Evolutionary conservation across 1,139 yeast species (phyloP).

Genomic region (Hanseniaspora gamundiae): DNA sequence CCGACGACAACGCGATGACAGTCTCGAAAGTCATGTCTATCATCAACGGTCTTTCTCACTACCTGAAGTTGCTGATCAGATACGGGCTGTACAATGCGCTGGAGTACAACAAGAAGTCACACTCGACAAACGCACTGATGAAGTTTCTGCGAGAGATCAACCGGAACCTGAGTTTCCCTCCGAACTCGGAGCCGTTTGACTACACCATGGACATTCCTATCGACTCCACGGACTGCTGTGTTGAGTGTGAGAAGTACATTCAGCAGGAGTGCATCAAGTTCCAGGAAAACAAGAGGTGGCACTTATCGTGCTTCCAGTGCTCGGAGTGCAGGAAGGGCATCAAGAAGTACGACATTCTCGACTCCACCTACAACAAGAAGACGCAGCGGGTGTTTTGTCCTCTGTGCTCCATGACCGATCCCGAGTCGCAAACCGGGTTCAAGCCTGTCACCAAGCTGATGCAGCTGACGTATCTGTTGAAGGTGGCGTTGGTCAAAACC

Average conservation of each 20-base stretch:
- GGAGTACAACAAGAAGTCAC: slow-evolving; percentile 46
- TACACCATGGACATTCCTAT: slow-evolving; percentile 38
- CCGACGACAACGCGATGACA: slow-evolving; percentile 17
- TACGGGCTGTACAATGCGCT: slow-evolving; percentile 70
- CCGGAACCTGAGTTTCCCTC: slow-evolving; percentile 32
- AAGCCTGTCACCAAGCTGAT: slow-evolving; percentile 50
- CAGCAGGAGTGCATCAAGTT: slow-evolving; percentile 67
- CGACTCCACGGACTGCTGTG: slow-evolving; percentile 71
- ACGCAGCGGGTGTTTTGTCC: slow-evolving; percentile 39
- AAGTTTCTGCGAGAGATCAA: slow-evolving; percentile 44
- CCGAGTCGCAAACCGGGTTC: slow-evolving; percentile 45
- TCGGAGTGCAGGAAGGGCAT: slow-evolving; percentile 36
- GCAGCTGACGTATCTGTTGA: slow-evolving; percentile 65
- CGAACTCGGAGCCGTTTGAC: slow-evolving; percentile 28
- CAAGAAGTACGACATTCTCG: slow-evolving; percentile 28
- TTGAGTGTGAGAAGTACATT: slow-evolving; percentile 57
- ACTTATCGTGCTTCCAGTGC: slow-evolving; percentile 59
- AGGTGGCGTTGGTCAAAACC: slow-evolving; percentile 76
- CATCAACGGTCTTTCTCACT: slow-evolving; percentile 89
- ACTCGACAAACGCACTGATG: slow-evolving; percentile 51
- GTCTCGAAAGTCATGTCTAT: slow-evolving; percentile 65
- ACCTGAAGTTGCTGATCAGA: slow-evolving; percentile 71
- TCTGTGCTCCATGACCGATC: slow-evolving; percentile 40
- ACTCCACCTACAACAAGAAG: slow-evolving; percentile 32
- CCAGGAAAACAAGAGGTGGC: slow-evolving; percentile 62